Conservation (phyloP, 257 asterid genomes). For the Ilex aquifolium region DNA sequence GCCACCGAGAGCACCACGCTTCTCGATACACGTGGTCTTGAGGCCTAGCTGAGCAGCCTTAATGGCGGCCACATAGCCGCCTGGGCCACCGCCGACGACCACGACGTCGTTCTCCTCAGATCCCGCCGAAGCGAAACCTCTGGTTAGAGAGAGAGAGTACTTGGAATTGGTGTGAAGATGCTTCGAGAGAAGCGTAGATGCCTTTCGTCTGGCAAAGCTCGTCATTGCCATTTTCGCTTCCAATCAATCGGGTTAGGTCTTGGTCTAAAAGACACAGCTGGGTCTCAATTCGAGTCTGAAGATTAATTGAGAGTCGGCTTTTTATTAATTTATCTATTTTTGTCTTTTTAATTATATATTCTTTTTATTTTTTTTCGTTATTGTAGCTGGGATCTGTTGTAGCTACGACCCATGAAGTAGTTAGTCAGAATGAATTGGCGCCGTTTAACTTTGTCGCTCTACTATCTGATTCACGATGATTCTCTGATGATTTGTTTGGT, state of each 20-base stretch:
- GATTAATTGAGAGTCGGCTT: no score
- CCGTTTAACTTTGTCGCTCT: no score
- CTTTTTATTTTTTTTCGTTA: no score
- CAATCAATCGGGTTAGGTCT: not conserved
- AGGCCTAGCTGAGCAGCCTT: constrained; percentile 99
- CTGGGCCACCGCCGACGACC: constrained; percentile 95
- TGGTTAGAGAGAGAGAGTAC: not conserved
- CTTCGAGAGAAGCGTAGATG: not conserved
- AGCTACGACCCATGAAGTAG: no score
- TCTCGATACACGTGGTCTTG: constrained; percentile 95
- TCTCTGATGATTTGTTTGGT: no score
- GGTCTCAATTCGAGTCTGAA: no score
- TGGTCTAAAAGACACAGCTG: no score
- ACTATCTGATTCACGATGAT: no score
- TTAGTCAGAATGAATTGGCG: no score
- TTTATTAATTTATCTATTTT: no score
- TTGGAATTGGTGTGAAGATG: not conserved
- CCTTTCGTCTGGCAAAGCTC: not conserved
- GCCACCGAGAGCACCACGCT: constrained; percentile 95
- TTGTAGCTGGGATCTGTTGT: no score
- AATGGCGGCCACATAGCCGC: constrained; percentile 99
- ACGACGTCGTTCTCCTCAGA: constrained; percentile 90
- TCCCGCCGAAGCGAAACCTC: constrained; percentile 52
- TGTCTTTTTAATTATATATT: no score
- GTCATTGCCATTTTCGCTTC: not conserved